phyloP scores from a whole-genome alignment of 352 stramenopile species.

The Phytophthora nicotianae region DNA sequence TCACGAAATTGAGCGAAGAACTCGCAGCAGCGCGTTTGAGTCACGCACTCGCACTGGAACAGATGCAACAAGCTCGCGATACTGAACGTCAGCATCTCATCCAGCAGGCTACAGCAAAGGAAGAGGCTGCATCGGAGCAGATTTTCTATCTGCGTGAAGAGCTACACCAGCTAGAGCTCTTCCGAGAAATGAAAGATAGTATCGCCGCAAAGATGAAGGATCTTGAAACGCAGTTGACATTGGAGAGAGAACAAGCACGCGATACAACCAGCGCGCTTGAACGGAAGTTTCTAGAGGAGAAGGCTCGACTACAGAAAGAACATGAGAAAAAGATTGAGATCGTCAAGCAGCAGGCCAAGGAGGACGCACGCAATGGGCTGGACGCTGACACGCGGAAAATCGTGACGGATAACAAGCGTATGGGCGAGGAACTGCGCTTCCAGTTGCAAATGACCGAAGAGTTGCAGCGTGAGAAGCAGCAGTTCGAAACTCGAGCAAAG shows the following conservation, averaged over 20 bases:
- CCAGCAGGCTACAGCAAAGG: slow-evolving; percentile 46
- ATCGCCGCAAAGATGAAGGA: slow-evolving; percentile 61
- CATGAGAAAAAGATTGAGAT: slow-evolving; percentile 86
- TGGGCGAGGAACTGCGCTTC: slow-evolving; percentile 93
- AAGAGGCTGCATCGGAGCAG: slow-evolving; percentile 63
- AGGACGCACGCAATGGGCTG: slow-evolving; percentile 90
- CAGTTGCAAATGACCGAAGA: slow-evolving; percentile 92
- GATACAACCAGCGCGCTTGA: slow-evolving; percentile 74
- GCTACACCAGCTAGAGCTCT: slow-evolving; percentile 68
- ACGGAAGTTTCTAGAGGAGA: slow-evolving; percentile 90
- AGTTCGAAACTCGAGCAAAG: slow-evolving; percentile 66
- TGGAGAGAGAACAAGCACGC: slow-evolving; percentile 53
- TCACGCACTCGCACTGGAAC: slow-evolving; percentile 67
- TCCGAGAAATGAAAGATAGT: slow-evolving; percentile 72
- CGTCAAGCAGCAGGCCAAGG: slow-evolving; percentile 87
- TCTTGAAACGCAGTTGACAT: slow-evolving; percentile 65
- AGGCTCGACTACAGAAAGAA: slow-evolving; percentile 82
- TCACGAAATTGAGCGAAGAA: slow-evolving; percentile 85
- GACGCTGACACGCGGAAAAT: slow-evolving; percentile 93
- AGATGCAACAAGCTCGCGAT: slow-evolving; percentile 50
- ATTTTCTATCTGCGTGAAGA: slow-evolving; percentile 69
- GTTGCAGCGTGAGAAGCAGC: slow-evolving; percentile 81
- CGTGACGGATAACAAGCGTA: slow-evolving; percentile 91
- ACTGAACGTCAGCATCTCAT: slow-evolving; percentile 51
- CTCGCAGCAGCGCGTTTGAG: slow-evolving; percentile 63